Percentiles rank a stretch among this genome's conserved stretches.
Evolutionary conservation across 495 filamentous ascomycete species (phyloP).

Genomic region (Rhizodiscina lignyota): DNA sequence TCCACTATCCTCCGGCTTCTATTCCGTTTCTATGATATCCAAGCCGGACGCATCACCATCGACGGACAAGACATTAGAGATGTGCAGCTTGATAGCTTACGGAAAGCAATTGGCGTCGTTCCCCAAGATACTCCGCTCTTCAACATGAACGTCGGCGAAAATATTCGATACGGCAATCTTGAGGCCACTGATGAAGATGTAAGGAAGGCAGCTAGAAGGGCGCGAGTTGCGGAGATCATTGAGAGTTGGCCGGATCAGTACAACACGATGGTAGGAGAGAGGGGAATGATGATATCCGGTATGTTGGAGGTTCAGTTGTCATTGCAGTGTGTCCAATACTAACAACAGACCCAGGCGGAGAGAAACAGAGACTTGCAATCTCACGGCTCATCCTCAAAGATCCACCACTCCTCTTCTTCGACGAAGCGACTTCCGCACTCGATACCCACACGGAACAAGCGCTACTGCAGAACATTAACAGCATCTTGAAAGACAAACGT

Average conservation of each 20-base stretch:
- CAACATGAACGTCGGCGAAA: slow-evolving; percentile 88
- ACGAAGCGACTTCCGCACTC: slow-evolving; percentile 89
- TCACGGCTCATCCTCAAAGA: slow-evolving; percentile 80
- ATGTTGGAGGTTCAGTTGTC: slow-evolving; percentile 1
- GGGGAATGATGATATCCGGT: slow-evolving; percentile 93
- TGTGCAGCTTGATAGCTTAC: slow-evolving; percentile 64
- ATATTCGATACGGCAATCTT: slow-evolving; percentile 88
- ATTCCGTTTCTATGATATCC: slow-evolving; percentile 89
- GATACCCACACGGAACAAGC: slow-evolving; percentile 94
- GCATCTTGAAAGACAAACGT: slow-evolving; percentile 73
- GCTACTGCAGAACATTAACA: slow-evolving; percentile 83
- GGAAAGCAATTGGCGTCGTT: slow-evolving; percentile 81
- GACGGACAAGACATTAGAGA: slow-evolving; percentile 86
- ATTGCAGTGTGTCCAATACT: neutral
- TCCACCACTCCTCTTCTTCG: slow-evolving; percentile 85
- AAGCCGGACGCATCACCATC: slow-evolving; percentile 72
- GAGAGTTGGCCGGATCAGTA: slow-evolving; percentile 68
- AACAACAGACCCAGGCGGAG: slow-evolving; percentile 35
- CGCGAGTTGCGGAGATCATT: slow-evolving; percentile 73
- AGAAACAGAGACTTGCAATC: slow-evolving; percentile 88
- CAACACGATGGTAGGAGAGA: slow-evolving; percentile 80
- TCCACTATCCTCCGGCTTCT: slow-evolving; percentile 80
- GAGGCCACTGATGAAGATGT: slow-evolving; percentile 61
- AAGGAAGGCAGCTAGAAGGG: slow-evolving; percentile 56
- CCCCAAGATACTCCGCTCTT: slow-evolving; percentile 95